These are phyloP conservation scores for Phylloporus sp. DNA, from an alignment of 768 basidiomycete species.

Conservation along the genomic window DNA sequence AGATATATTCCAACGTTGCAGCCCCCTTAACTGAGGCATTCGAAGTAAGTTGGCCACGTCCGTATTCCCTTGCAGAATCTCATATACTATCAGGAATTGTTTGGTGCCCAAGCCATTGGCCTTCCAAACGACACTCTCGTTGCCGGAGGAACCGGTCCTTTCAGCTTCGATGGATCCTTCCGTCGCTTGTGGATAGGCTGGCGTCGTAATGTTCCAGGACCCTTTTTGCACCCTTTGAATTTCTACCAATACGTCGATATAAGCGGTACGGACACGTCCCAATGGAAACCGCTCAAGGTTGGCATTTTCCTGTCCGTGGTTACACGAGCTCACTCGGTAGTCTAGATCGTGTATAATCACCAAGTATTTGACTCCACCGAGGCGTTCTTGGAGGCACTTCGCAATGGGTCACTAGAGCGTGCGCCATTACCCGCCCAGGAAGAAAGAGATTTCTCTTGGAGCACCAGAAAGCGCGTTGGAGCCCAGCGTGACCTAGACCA, in stretches of 20 bases:
- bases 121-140: conserved; percentile 47
- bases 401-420: conserved; percentile 48
- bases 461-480: conserved; percentile 40
- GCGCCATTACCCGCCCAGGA: conserved; percentile 28
- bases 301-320: not conserved
- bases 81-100: conserved; percentile 40
- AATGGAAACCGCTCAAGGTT: conserved; percentile 55
- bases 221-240: conserved; percentile 51
- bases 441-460: conserved; percentile 40
- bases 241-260: conserved; percentile 58
- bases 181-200: conserved; percentile 52
- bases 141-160: conserved; percentile 44
- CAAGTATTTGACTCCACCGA: conserved; percentile 48
- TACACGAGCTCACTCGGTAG: not conserved
- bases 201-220: conserved; percentile 46
- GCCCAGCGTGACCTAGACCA: conserved; percentile 54
- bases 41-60: conserved; percentile 29
- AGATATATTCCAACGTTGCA: conserved; percentile 32
- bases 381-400: conserved; percentile 51
- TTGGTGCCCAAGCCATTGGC: conserved; percentile 42
- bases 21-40: conserved; percentile 39
- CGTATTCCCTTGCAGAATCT: not conserved
- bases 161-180: conserved; percentile 59
- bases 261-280: conserved; percentile 46
- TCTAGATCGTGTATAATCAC: conserved; percentile 55